Percentiles rank a stretch among this genome's conserved stretches.
Conservation (phyloP, 2,329 filamentous ascomycete species). For the Cordyceps pruinosa region DNA sequence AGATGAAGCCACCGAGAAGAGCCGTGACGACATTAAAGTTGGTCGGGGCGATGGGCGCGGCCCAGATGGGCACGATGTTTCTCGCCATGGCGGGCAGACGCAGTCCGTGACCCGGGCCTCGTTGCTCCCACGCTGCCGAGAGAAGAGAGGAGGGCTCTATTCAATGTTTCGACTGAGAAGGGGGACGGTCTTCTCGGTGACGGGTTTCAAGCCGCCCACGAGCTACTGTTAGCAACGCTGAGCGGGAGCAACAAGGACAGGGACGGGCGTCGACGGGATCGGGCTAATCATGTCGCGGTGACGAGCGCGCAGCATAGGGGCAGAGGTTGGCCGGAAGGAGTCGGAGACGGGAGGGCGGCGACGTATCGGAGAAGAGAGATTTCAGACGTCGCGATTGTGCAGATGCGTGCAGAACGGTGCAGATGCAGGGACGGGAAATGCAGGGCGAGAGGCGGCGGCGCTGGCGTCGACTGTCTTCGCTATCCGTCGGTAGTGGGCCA, state of each 20-base stretch:
- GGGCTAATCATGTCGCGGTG: constrained; percentile 10
- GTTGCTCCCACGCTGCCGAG: not conserved
- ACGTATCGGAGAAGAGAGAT: too few species aligned
- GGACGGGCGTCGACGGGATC: not conserved
- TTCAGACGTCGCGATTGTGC: not conserved
- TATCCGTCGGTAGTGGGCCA: too few species aligned
- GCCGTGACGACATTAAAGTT: constrained; percentile 84
- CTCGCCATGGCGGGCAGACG: constrained; percentile 1
- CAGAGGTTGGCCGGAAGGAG: too few species aligned
- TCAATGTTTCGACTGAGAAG: too few species aligned
- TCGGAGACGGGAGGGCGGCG: too few species aligned
- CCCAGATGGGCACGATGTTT: constrained; percentile 19
- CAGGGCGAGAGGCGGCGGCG: not conserved
- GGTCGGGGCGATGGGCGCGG: constrained; percentile 46
- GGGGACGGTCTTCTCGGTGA: constrained; percentile 1
- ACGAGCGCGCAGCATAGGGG: not conserved
- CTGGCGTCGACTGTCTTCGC: too few species aligned
- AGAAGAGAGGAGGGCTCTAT: too few species aligned
- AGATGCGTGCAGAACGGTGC: not conserved
- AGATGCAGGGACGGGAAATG: not conserved
- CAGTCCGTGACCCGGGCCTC: not conserved
- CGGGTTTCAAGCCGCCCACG: constrained; percentile 10
- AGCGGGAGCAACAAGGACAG: constrained; percentile 9
- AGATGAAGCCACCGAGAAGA: constrained; percentile 78
- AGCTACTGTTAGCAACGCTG: constrained; percentile 14